These are phyloP conservation scores for Zarea fungicola DNA, from an alignment of 2,329 filamentous ascomycete species.

Conservation along the genomic window DNA sequence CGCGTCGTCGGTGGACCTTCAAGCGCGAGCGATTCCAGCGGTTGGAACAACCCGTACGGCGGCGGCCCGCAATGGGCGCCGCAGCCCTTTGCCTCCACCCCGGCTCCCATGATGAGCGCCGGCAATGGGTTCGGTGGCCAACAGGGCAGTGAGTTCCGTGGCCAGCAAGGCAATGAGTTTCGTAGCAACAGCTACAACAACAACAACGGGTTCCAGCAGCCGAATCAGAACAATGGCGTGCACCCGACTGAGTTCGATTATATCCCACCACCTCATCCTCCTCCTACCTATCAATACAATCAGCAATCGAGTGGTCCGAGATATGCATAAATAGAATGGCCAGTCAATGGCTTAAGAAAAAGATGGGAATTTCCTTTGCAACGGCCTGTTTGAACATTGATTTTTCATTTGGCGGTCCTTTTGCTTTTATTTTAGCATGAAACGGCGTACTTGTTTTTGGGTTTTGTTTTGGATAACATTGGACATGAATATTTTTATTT, in stretches of 20 bases:
- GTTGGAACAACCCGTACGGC: constrained; percentile 18
- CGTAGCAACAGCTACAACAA: background rate
- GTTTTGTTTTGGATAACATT: background rate
- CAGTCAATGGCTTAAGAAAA: constrained; percentile 6
- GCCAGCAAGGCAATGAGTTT: background rate
- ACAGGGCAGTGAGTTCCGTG: background rate
- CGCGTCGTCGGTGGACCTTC: constrained; percentile 19
- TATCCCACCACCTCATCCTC: constrained; percentile 5
- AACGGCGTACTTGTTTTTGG: background rate
- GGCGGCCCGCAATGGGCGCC: constrained; percentile 11
- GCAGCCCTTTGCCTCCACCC: constrained; percentile 18
- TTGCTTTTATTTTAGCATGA: background rate
- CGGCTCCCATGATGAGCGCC: constrained; percentile 17
- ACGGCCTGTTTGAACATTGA: background rate
- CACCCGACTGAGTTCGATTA: constrained; percentile 5
- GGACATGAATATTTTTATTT: background rate
- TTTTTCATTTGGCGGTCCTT: background rate
- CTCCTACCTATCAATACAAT: constrained; percentile 8
- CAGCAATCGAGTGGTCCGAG: constrained; percentile 16
- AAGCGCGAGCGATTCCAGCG: constrained; percentile 3
- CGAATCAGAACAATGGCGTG: constrained; percentile 3
- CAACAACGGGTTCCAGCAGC: background rate
- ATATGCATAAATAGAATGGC: constrained; percentile 23
- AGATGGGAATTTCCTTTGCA: background rate
- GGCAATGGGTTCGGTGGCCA: constrained; percentile 9